These are phyloP conservation scores for Mortierella sp. DNA, from an alignment of 371 early-diverging fungal species.

Conservation along the genomic window DNA sequence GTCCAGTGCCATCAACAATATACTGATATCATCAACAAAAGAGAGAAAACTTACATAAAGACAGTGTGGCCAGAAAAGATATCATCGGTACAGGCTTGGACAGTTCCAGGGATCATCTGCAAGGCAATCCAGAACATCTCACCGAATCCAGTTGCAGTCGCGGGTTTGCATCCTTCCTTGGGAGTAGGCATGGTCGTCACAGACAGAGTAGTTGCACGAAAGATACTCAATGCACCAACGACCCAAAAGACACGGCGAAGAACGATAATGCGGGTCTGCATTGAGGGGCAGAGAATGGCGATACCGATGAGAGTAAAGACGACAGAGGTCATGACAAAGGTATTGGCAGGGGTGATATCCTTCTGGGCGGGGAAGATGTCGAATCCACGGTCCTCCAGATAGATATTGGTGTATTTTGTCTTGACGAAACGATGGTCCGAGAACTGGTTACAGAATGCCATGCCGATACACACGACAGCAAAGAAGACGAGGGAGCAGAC, in stretches of 20 bases:
- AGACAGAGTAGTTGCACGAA: slow-evolving; percentile 73
- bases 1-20: neutral
- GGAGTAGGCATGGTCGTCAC: slow-evolving; percentile 83
- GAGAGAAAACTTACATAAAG: slow-evolving; percentile 62
- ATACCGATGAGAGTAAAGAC: slow-evolving; percentile 64
- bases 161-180: slow-evolving; percentile 63
- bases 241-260: slow-evolving; percentile 74
- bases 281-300: slow-evolving; percentile 64
- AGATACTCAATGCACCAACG: slow-evolving; percentile 69
- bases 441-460: slow-evolving; percentile 60
- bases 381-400: slow-evolving; percentile 54
- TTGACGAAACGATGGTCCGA: slow-evolving; percentile 59
- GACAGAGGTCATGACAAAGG: slow-evolving; percentile 61
- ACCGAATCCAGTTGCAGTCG: slow-evolving; percentile 46
- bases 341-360: slow-evolving; percentile 60
- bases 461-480: slow-evolving; percentile 43
- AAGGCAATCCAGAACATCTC: slow-evolving; percentile 56
- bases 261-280: slow-evolving; percentile 67
- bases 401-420: slow-evolving; percentile 32
- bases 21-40: neutral
- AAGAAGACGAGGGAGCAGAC: slow-evolving; percentile 36
- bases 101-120: slow-evolving; percentile 64
- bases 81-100: slow-evolving; percentile 79
- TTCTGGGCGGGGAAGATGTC: slow-evolving; percentile 46
- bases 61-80: slow-evolving; percentile 84